Evolutionary conservation across 2,329 filamentous ascomycete species (phyloP), one percentile per base, ranked within the genome.

Genomic region (Talaromyces marneffei): DNA sequence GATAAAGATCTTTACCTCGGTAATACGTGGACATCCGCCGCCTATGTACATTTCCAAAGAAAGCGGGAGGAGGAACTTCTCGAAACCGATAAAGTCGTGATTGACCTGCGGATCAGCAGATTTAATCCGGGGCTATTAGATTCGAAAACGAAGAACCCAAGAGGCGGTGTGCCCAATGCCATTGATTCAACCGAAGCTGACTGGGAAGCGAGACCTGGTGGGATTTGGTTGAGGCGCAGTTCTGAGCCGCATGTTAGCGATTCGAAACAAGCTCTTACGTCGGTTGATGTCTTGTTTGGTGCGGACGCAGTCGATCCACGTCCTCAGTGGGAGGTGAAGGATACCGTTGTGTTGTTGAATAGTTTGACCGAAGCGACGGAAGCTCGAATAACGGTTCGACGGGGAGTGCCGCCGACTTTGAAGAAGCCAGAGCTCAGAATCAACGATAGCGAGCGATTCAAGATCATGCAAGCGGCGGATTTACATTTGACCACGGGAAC

Each of bases 381-480:
- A 65, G 86, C 90, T 23, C 87, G 92, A 63, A 74, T 99, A 60
- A 95, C 86, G 27, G 82, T 97, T 55, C 85, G 91, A 56, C 85
- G 90, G 67, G 93, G 94, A 2, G 79, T 82, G 57, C 84, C 85
- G 23, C 78, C 80, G 23, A 84, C 87, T 66, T 74, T 82, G 37
- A 83, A 86, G 69, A 92, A 88, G 72, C 89, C 90, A 0, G 79
- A 85, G 40, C 90, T 88, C 10, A 85, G 90, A 62, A 91, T 99
- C 65, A 84, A 85, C 46, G 91, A 95, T 64, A 91, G 94, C 72
- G 94, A 93, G 31, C 91, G 89, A 68, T 97, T 97, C 80, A 97
- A 97, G 80, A 96, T 99, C 66, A 86, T 99, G 83, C 94, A 99
- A 76, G 81, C 96, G 60, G 89, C 92, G n/a, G 94, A 99, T 77